These are phyloP conservation scores for Candida glucosophila DNA, from an alignment of 1,139 yeast species.

Conservation along the genomic window DNA sequence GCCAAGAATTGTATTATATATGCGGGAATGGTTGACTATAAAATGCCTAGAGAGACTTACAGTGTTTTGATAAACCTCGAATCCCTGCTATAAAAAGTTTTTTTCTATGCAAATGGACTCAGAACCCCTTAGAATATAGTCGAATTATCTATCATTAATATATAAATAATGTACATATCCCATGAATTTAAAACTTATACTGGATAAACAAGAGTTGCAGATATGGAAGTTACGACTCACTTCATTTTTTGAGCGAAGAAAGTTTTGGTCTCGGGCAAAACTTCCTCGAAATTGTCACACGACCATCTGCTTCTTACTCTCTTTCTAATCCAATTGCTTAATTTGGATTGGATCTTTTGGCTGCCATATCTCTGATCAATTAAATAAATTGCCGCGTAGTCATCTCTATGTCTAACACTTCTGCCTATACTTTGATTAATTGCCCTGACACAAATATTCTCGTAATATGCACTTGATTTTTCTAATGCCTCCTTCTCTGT, in stretches of 20 bases:
- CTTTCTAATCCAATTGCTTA: conserved; percentile 72
- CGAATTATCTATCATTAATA: too few relatives aligned
- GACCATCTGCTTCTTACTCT: conserved; percentile 11
- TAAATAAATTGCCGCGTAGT: conserved; percentile 68
- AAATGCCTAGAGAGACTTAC: conserved; percentile 90
- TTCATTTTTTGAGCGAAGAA: conserved; percentile 13
- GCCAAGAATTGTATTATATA: conserved; percentile 88
- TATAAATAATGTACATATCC: too few relatives aligned
- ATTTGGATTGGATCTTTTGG: conserved; percentile 44
- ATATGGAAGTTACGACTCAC: too few relatives aligned
- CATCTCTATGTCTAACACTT: conserved; percentile 77
- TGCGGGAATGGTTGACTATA: conserved; percentile 92
- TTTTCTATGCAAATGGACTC: too few relatives aligned
- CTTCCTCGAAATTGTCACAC: conserved; percentile 5
- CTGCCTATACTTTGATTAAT: conserved; percentile 92
- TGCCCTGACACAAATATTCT: conserved; percentile 84
- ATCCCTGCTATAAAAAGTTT: conserved; percentile 30
- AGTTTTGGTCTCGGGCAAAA: conserved; percentile 14
- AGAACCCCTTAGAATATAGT: too few relatives aligned
- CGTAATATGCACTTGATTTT: conserved; percentile 59
- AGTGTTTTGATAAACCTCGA: conserved; percentile 68
- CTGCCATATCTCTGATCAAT: conserved; percentile 56
- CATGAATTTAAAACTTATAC: too few relatives aligned
- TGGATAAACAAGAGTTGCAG: too few relatives aligned
- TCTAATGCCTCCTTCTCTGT: conserved; percentile 30